A percentile compares a stretch with the other conserved stretches of the same genome.
phyloP scores from a whole-genome alignment of 495 filamentous ascomycete species.

The Neurospora sp. region DNA sequence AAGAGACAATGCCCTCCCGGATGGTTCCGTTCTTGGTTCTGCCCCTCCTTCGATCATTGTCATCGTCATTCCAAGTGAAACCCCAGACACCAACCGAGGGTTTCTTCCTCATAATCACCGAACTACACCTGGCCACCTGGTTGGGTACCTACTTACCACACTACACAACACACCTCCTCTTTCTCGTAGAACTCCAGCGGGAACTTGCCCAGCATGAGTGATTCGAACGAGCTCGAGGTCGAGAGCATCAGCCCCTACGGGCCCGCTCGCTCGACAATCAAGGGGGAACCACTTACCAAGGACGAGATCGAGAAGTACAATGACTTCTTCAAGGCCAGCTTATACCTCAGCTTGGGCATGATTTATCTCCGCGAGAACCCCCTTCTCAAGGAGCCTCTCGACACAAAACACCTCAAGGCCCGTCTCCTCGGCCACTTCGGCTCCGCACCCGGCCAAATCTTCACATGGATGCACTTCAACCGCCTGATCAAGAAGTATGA shows the following conservation, averaged over 20 bases:
- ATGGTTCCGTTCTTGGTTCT: neutral
- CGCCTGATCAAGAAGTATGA: conserved; percentile 67
- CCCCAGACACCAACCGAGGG: neutral
- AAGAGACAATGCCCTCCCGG: neutral
- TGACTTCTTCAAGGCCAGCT: conserved; percentile 57
- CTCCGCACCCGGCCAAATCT: conserved; percentile 61
- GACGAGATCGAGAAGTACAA: conserved; percentile 57
- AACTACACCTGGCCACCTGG: neutral
- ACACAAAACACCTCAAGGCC: conserved; percentile 53
- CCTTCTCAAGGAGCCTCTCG: conserved; percentile 52
- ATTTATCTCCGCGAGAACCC: conserved; percentile 62
- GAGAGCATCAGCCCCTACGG: conserved; percentile 54
- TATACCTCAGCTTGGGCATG: conserved; percentile 67
- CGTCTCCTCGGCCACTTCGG: conserved; percentile 67
- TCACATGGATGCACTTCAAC: conserved; percentile 72
- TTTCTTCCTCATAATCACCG: neutral
- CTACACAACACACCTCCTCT: neutral
- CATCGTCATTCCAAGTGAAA: neutral
- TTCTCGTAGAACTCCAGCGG: neutral
- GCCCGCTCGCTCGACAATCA: conserved; percentile 52
- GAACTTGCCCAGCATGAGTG: conserved; percentile 20
- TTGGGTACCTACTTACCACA: neutral
- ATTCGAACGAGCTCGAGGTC: conserved; percentile 21
- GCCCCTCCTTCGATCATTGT: neutral
- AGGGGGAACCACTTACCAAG: conserved; percentile 43